Evolutionary conservation across 2,329 filamentous ascomycete genomes (phyloP).

Genomic region (Fusarium temperatum): DNA sequence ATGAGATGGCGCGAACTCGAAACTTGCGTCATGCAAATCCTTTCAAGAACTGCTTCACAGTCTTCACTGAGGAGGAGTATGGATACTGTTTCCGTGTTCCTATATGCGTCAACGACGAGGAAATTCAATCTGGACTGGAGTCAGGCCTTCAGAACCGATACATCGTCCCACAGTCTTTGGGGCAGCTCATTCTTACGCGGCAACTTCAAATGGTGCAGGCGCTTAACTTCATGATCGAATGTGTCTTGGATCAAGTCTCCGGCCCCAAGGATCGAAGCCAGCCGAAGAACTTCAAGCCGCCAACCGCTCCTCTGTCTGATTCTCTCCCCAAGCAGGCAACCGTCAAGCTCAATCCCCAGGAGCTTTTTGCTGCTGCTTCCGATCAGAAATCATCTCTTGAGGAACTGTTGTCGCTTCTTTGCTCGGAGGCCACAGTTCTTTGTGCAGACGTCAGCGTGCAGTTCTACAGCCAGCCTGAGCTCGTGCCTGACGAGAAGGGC

Average conservation of each 20-base stretch:
- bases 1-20: slow-evolving; percentile 32
- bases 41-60: background rate
- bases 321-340: slow-evolving; percentile 42
- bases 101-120: no score
- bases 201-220: slow-evolving; percentile 49
- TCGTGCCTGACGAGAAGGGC: slow-evolving; percentile 57
- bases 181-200: slow-evolving; percentile 52
- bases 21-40: background rate
- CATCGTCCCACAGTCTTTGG: slow-evolving; percentile 41
- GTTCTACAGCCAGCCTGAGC: slow-evolving; percentile 53
- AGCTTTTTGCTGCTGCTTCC: slow-evolving; percentile 42
- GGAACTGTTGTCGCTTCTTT: slow-evolving; percentile 49
- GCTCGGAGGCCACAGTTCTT: slow-evolving; percentile 46
- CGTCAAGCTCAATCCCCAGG: slow-evolving; percentile 44
- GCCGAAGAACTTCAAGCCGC: slow-evolving; percentile 15
- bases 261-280: slow-evolving; percentile 33
- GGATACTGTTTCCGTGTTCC: slow-evolving; percentile 30
- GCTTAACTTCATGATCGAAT: slow-evolving; percentile 54
- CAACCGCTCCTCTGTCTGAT: slow-evolving; percentile 31
- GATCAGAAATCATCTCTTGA: slow-evolving; percentile 48
- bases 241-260: slow-evolving; percentile 53
- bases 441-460: slow-evolving; percentile 46
- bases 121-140: background rate
- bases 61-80: background rate
- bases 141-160: background rate